phyloP scores from a whole-genome alignment of 2,329 filamentous ascomycete species.

The Eutypella sp. region DNA sequence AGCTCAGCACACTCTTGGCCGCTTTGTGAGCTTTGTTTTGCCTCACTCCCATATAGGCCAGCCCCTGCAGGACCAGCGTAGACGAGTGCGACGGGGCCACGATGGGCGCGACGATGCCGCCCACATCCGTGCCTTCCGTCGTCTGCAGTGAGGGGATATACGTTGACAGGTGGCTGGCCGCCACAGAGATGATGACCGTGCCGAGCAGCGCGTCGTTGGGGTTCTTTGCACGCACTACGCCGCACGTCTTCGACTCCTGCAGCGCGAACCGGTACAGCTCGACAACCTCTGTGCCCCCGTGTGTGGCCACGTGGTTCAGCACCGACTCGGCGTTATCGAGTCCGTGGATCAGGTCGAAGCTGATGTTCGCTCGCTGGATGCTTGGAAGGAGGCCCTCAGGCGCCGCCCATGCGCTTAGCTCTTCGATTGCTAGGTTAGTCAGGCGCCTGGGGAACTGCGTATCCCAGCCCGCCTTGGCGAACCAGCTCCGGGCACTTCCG shows the following conservation, averaged over 20 bases:
- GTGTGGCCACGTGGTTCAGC: constrained; percentile 67
- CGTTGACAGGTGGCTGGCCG: constrained; percentile 61
- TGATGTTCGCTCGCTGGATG: constrained; percentile 66
- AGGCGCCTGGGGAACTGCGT: constrained; percentile 52
- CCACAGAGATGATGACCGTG: constrained; percentile 74
- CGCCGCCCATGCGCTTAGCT: constrained; percentile 67
- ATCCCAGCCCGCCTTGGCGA: constrained; percentile 87
- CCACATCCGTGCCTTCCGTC: constrained; percentile 50
- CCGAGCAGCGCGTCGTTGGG: constrained; percentile 65
- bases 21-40: constrained; percentile 78
- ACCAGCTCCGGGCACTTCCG: constrained; percentile 64
- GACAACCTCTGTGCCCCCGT: constrained; percentile 70
- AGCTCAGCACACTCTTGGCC: constrained; percentile 69
- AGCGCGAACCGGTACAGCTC: constrained; percentile 77
- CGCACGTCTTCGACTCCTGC: constrained; percentile 65
- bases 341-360: constrained; percentile 80
- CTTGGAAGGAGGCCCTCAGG: constrained; percentile 73
- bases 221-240: constrained; percentile 77
- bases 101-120: constrained; percentile 76
- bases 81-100: constrained; percentile 66
- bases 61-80: constrained; percentile 65
- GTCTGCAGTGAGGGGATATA: constrained; percentile 66
- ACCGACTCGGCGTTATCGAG: constrained; percentile 71
- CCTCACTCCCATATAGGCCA: constrained; percentile 74
- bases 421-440: constrained; percentile 66